Conservation (phyloP, 2,329 filamentous ascomycete species). For the Fusarium miscanthi region DNA sequence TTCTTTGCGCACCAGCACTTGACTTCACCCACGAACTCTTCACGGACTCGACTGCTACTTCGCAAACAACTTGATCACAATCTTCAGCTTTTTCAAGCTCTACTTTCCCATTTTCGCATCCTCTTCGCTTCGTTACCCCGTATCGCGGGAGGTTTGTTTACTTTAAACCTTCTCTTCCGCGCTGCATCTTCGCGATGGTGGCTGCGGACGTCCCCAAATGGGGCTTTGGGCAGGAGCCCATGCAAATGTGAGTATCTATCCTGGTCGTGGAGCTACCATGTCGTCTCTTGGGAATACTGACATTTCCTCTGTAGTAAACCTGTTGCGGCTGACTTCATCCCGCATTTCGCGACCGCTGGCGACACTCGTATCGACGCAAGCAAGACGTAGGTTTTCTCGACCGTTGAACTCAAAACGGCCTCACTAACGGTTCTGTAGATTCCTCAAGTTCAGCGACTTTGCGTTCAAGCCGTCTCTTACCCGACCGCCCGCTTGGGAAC, state of each 20-base stretch:
- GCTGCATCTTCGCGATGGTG: conserved; percentile 44
- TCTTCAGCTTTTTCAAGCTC: conserved; percentile 31
- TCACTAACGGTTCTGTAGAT: conserved; percentile 36
- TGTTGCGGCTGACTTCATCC: conserved; percentile 41
- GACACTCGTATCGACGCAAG: conserved; percentile 9
- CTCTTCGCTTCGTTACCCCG: conserved; percentile 32
- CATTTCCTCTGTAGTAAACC: conserved; percentile 34
- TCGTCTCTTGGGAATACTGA: conserved; percentile 22
- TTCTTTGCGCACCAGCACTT: conserved; percentile 16
- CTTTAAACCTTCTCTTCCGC: conserved; percentile 31
- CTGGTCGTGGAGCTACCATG: too few relatives aligned
- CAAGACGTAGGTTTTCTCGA: conserved; percentile 31
- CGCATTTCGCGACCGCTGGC: conserved; percentile 42
- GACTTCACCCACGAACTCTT: background rate
- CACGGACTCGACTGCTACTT: conserved; percentile 3
- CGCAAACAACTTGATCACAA: background rate
- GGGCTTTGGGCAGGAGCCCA: conserved; percentile 38
- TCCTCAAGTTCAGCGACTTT: conserved; percentile 38
- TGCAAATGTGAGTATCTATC: conserved; percentile 34
- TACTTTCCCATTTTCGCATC: background rate
- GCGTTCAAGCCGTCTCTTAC: conserved; percentile 26
- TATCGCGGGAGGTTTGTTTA: conserved; percentile 42
- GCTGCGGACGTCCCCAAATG: conserved; percentile 37
- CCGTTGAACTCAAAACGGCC: background rate
- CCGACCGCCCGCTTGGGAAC: conserved; percentile 48